phyloP scores from a whole-genome alignment of 768 basidiomycete genomes.

The Tremella fuciformis region DNA sequence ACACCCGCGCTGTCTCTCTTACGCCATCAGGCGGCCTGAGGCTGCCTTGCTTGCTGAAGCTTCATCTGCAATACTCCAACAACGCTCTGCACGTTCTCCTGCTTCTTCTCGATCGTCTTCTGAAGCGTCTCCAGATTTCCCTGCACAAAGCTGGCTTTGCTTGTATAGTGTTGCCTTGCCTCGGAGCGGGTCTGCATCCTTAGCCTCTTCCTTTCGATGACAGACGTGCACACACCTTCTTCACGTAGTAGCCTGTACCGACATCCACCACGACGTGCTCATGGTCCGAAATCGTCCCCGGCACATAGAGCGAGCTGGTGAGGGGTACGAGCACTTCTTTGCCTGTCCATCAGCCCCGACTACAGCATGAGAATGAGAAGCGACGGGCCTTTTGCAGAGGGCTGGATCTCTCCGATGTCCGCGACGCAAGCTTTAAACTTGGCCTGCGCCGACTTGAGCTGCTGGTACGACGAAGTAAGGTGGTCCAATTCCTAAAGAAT shows the following conservation, averaged over 20 bases:
- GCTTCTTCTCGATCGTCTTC: slow-evolving; percentile 83
- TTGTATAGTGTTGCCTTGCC: slow-evolving; percentile 74
- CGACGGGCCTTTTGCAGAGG: slow-evolving; percentile 15
- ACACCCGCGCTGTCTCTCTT: background rate
- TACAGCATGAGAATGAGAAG: slow-evolving; percentile 1
- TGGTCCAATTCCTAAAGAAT: slow-evolving; percentile 77
- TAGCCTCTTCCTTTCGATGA: background rate
- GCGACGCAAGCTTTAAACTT: slow-evolving; percentile 87
- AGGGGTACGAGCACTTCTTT: slow-evolving; percentile 88
- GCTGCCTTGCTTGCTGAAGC: slow-evolving; percentile 47
- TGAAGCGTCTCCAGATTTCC: slow-evolving; percentile 81
- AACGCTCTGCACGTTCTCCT: slow-evolving; percentile 78
- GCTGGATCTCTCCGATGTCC: slow-evolving; percentile 65
- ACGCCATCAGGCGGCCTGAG: slow-evolving; percentile 5
- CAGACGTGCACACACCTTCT: slow-evolving; percentile 64
- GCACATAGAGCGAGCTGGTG: slow-evolving; percentile 92
- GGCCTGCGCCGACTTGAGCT: slow-evolving; percentile 86
- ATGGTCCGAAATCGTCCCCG: slow-evolving; percentile 76
- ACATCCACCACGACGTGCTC: slow-evolving; percentile 91
- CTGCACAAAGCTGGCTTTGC: slow-evolving; percentile 77
- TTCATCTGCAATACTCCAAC: slow-evolving; percentile 70
- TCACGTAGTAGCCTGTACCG: slow-evolving; percentile 93
- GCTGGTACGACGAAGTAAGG: slow-evolving; percentile 83
- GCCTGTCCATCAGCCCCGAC: slow-evolving; percentile 56
- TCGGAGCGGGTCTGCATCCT: slow-evolving; percentile 68